phyloP scores from a whole-genome alignment of 306 rosid species.

The Biancaea sappan region DNA sequence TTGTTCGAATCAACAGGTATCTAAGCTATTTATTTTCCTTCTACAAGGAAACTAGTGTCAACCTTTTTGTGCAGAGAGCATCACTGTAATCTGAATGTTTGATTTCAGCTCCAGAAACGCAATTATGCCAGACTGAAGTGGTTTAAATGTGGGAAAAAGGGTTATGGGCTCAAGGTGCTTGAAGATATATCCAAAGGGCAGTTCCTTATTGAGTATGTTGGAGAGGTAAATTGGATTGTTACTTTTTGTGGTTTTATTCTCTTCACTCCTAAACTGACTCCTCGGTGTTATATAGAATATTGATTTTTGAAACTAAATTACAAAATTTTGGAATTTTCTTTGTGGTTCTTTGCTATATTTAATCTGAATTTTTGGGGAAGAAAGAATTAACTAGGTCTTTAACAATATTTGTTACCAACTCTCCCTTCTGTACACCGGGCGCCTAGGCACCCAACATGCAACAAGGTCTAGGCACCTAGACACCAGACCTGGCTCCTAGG shows the following conservation, averaged over 20 bases:
- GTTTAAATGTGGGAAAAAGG: constrained; percentile 93
- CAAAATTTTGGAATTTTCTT: constrained; percentile 27
- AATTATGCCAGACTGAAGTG: constrained; percentile 77
- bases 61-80: constrained; percentile 26
- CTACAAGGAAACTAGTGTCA: constrained; percentile 2
- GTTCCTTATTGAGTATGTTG: constrained; percentile 96
- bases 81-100: constrained; percentile 41
- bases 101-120: constrained; percentile 89
- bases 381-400: constrained; percentile 18
- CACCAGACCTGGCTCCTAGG: no score
- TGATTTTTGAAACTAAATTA: constrained; percentile 18
- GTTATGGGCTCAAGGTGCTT: constrained; percentile 83
- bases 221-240: constrained; percentile 70
- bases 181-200: constrained; percentile 67
- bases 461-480: no score
- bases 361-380: constrained; percentile 17
- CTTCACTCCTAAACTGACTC: neutral
- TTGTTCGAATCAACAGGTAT: constrained; percentile 97
- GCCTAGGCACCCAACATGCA: no score
- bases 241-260: neutral
- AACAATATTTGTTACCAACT: no score
- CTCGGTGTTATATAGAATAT: constrained; percentile 14
- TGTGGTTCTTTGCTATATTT: constrained; percentile 26
- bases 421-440: no score
- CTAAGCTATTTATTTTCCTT: constrained; percentile 14